phyloP scores from a whole-genome alignment of 1,139 yeast species.

The Magnusiomyces sp. region DNA sequence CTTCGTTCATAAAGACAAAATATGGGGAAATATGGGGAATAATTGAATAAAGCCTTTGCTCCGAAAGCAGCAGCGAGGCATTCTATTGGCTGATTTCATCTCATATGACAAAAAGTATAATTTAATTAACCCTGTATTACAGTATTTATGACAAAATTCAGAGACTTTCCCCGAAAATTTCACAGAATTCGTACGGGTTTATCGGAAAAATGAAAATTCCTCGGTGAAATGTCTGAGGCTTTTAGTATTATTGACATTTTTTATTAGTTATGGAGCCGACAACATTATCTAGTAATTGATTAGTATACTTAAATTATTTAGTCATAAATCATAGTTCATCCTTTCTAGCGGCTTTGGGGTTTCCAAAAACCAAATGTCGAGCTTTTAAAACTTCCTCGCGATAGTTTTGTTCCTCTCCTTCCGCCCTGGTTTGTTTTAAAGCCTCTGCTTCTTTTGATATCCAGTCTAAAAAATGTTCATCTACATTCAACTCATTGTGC shows the following conservation, averaged over 20 bases:
- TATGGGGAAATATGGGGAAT: neutral
- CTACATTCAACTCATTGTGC: constrained; percentile 18
- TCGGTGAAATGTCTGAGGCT: neutral
- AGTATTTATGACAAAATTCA: too few species aligned
- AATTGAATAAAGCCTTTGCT: neutral
- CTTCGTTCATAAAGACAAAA: too few species aligned
- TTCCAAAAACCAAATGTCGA: constrained; percentile 71
- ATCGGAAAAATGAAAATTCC: neutral
- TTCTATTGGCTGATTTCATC: constrained; percentile 3
- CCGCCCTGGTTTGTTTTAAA: neutral
- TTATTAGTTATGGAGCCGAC: neutral
- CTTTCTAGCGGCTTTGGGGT: constrained; percentile 61
- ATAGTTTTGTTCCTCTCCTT: neutral
- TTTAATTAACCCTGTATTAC: neutral
- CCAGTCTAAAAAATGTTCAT: constrained; percentile 47
- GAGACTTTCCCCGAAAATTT: too few species aligned
- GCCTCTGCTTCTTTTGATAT: constrained; percentile 43
- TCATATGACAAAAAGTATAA: neutral
- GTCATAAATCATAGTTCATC: neutral
- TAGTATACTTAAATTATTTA: neutral
- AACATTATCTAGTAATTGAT: neutral
- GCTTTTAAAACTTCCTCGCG: constrained; percentile 29
- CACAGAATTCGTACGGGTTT: too few species aligned
- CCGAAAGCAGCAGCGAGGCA: neutral
- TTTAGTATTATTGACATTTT: neutral